These are phyloP conservation scores for Boletus edulis DNA, from an alignment of 768 basidiomycete species.

Conservation along the genomic window DNA sequence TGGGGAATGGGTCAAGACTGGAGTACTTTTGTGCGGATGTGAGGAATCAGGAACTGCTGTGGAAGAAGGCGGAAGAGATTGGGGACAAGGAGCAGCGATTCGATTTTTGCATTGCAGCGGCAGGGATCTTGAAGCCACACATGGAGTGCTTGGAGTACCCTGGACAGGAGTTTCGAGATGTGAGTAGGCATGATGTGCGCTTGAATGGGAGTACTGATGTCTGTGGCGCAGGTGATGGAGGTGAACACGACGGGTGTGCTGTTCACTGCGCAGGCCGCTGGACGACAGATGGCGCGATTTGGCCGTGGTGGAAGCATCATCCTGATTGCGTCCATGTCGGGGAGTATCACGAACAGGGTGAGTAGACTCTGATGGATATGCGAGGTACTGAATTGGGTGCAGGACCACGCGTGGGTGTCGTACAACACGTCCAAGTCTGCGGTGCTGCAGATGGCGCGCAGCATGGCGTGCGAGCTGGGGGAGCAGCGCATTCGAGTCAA, in stretches of 20 bases:
- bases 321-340: conserved; percentile 59
- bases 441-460: conserved; percentile 76
- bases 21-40: conserved; percentile 70
- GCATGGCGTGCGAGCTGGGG: conserved; percentile 81
- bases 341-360: conserved; percentile 71
- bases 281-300: conserved; percentile 52
- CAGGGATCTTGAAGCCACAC: conserved; percentile 63
- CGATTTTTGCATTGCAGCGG: conserved; percentile 77
- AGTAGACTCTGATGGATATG: not conserved
- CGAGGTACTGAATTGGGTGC: not conserved
- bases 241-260: conserved; percentile 64
- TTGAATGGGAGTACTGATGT: not conserved
- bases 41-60: conserved; percentile 56
- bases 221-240: conserved; percentile 49
- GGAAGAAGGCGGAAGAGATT: conserved; percentile 57
- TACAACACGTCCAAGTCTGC: conserved; percentile 80
- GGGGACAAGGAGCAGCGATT: conserved; percentile 66
- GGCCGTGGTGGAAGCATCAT: conserved; percentile 53
- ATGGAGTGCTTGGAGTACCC: conserved; percentile 67
- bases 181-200: conserved; percentile 20
- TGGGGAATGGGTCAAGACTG: conserved; percentile 42
- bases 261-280: conserved; percentile 61
- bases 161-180: conserved; percentile 61
- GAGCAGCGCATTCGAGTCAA: conserved; percentile 67
- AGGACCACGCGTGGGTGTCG: conserved; percentile 75